Evolutionary conservation across 2,329 filamentous ascomycete genomes (phyloP), one percentile per base, ranked within the genome.

Genomic region (Dactylonectria macrodidyma): DNA sequence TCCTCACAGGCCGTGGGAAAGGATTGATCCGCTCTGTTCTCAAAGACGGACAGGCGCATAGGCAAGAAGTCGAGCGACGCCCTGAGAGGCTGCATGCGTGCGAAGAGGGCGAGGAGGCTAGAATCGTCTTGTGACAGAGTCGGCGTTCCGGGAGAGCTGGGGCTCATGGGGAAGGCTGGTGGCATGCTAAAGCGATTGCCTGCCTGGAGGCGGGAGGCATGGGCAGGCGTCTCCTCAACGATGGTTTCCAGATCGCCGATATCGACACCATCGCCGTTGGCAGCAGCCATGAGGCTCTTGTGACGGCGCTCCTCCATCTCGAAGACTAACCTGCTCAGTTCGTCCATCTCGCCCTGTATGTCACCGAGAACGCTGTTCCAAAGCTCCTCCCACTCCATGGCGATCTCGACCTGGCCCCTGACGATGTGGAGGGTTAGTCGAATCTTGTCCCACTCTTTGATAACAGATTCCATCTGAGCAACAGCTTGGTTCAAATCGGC

Each of bases 311-410:
- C 96, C 80, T 99, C 96, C 95, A 98, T 97, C 81, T 98, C 95
- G 76, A 98, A 98, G 34, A 98, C 93, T 55, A 97, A 84, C 46
- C 93, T 88, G 76, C 89, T 90, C 16, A 97, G 86, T 51, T 92
- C 91, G 71, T 96, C 93, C 81, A 90, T 91, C 82, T 99, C 96
- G 69, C 92, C 90, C 59, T 95, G 93, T 68, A 98, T 97, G 78
- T 98, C 95, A 51, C 95, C 95, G 3, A 99, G 85, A 3, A 98
- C 95, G 71, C 89, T 94, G 75, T 94, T 94, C 95, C 96, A 98
- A 41, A 99, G 86, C 82, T 98, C 95, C 80, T 98, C 95, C 95
- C 95, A 99, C 78, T 99, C 96, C 95, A 98, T 97, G 54, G 96
- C 96, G 66, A 97, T 91, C 81, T 98, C 96, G 19, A 99, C 95